Evolutionary conservation across 768 basidiomycete species (phyloP), one percentile per base, ranked within the genome.

Genomic region (Lentinula aciculospora): DNA sequence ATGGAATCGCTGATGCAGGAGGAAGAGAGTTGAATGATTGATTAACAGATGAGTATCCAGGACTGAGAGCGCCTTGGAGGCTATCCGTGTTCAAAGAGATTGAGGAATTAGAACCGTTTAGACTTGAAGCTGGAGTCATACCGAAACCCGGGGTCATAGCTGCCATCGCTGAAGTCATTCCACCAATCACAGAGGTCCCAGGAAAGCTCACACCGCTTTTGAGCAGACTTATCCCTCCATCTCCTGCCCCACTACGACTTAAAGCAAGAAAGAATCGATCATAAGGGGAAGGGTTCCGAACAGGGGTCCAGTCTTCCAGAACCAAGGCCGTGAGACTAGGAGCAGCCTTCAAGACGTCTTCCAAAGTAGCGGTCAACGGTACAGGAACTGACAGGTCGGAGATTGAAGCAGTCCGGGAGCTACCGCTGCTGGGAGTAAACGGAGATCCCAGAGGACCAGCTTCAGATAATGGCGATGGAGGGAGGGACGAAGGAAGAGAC

Each of bases 261-360:
- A 39, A 3, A 34, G 36, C 21, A 28, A 39, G 5, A 23, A 53
- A 53, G 17, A 53, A 39, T 13, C 9, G 19, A 27, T 53, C 51
- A 28, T 36, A 39, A 23, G 51, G 51, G 3, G 51, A 53, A 53
- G 51, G 51, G 51, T 27, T 39, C 23, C 25, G 51, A 23, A 36
- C 34, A 27, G 51, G 51, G 2, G 51, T 56, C 55, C 55, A 56
- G 32, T 45, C 55, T 23, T 56, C 55, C 37, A 46, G 17, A 19
- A 46, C 25, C 23, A 56, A 29, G 3, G 55, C 32, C n/a, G 42
- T 56, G 28, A 56, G 55, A 32, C 55, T 46, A 42, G 46, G 4
- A 21, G 46, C 55, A 13, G 44, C 44, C 8, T 32, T 48, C n/a
- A 45, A 27, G 15, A 48, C 42, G 0, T 45, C 55, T 34, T 36